Conservation (phyloP, 2,329 filamentous ascomycete species). For the Colletotrichum sojae region DNA sequence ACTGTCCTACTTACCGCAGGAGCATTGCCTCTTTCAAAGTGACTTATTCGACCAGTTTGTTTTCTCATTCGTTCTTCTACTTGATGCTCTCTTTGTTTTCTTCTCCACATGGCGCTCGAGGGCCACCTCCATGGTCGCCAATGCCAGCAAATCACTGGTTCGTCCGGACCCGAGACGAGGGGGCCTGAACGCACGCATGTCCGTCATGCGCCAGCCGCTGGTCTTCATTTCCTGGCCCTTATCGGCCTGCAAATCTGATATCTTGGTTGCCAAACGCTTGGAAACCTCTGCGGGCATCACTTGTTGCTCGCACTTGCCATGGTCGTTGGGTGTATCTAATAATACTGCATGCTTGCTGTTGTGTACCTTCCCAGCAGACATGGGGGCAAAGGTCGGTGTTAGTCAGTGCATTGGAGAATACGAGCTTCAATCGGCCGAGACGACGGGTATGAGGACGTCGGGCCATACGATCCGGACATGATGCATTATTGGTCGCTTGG, state of each 20-base stretch:
- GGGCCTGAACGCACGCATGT: slow-evolving; percentile 26
- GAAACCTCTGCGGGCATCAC: no score
- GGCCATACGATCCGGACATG: neutral
- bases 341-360: neutral
- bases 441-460: neutral
- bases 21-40: neutral
- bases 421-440: neutral
- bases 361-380: neutral
- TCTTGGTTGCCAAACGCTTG: neutral
- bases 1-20: no score
- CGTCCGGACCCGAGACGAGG: slow-evolving; percentile 26
- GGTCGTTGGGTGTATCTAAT: neutral
- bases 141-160: slow-evolving; percentile 21
- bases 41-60: neutral
- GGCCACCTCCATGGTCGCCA: neutral
- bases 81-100: slow-evolving; percentile 6
- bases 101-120: slow-evolving; percentile 9
- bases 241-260: neutral
- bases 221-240: slow-evolving; percentile 31
- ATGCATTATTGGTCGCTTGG: neutral
- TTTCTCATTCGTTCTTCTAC: neutral
- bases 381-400: neutral
- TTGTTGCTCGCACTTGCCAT: no score
- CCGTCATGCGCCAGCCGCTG: slow-evolving; percentile 10
- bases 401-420: slow-evolving; percentile 8